A percentile compares a stretch with the other conserved stretches of the same genome.
phyloP scores from a whole-genome alignment of 2,329 filamentous ascomycete species.

The Pseudogymnoascus sp. region DNA sequence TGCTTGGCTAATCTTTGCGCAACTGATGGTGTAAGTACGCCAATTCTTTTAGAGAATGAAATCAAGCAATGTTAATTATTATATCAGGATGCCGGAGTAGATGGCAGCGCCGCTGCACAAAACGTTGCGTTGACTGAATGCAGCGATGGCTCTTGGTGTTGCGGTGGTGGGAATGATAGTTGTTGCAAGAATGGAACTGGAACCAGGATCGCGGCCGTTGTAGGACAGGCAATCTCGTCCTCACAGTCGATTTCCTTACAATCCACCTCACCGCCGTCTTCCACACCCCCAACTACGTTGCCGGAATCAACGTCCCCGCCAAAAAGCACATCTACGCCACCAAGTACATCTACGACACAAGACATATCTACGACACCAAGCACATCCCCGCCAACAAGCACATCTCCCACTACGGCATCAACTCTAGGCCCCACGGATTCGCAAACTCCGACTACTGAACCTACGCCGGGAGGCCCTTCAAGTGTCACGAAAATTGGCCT shows the following conservation, averaged over 20 bases:
- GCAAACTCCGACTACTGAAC: background rate
- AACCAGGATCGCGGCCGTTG: background rate
- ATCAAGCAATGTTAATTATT: background rate
- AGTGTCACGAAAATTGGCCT: background rate
- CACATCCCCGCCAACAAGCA: background rate
- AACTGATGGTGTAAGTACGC: background rate
- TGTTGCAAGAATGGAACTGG: background rate
- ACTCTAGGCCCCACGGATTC: background rate
- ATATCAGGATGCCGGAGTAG: background rate
- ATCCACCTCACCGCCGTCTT: background rate
- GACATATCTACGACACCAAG: too few relatives aligned
- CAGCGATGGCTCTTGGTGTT: conserved; percentile 10
- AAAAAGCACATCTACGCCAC: background rate
- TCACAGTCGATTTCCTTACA: background rate
- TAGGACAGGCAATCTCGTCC: background rate
- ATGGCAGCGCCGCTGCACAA: conserved; percentile 1
- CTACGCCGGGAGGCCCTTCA: background rate
- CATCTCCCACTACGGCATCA: background rate
- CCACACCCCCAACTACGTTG: background rate
- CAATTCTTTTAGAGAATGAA: background rate
- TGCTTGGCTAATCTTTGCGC: conserved; percentile 3
- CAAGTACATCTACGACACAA: too few relatives aligned
- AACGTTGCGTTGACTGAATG: conserved; percentile 5
- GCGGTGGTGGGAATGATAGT: background rate
- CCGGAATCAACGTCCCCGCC: background rate